phyloP scores from a whole-genome alignment of 495 filamentous ascomycete species.

The Penicillium cataractarum region DNA sequence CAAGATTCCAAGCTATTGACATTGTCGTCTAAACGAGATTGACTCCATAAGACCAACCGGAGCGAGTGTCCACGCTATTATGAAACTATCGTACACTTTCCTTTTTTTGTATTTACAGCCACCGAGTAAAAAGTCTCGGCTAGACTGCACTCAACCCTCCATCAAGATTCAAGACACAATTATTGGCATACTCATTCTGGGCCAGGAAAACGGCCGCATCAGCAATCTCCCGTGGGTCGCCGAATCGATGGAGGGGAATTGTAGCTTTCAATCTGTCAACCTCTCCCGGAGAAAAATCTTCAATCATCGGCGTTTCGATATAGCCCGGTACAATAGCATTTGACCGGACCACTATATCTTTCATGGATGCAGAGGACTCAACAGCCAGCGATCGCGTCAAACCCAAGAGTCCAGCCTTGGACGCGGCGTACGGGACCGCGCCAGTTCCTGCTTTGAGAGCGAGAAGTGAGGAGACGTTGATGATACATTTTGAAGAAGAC shows the following conservation, averaged over 20 bases:
- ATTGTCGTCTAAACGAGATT: background rate
- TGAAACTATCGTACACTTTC: background rate
- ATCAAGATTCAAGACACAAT: slow-evolving; percentile 84
- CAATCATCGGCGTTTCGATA: slow-evolving; percentile 77
- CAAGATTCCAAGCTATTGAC: background rate
- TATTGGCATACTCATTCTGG: slow-evolving; percentile 79
- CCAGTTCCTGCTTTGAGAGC: slow-evolving; percentile 65
- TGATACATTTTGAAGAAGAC: slow-evolving; percentile 59
- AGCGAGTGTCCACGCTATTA: background rate
- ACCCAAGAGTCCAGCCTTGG: slow-evolving; percentile 79
- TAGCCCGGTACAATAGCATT: slow-evolving; percentile 87
- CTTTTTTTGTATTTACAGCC: background rate
- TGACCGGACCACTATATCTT: slow-evolving; percentile 59
- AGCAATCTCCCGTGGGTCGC: slow-evolving; percentile 70
- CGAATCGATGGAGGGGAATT: slow-evolving; percentile 75
- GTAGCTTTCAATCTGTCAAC: slow-evolving; percentile 36
- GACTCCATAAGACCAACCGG: background rate
- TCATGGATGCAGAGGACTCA: slow-evolving; percentile 53
- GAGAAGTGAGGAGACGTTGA: slow-evolving; percentile 78
- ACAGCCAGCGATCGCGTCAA: slow-evolving; percentile 71
- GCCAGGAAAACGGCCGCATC: slow-evolving; percentile 79
- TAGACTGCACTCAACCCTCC: slow-evolving; percentile 75
- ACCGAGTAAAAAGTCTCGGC: background rate
- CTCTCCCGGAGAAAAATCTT: slow-evolving; percentile 44
- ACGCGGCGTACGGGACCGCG: slow-evolving; percentile 73